Percentiles rank a stretch among this genome's conserved stretches.
phyloP scores from a whole-genome alignment of 1,284 basidiomycete species.

The Tilletia indica region DNA sequence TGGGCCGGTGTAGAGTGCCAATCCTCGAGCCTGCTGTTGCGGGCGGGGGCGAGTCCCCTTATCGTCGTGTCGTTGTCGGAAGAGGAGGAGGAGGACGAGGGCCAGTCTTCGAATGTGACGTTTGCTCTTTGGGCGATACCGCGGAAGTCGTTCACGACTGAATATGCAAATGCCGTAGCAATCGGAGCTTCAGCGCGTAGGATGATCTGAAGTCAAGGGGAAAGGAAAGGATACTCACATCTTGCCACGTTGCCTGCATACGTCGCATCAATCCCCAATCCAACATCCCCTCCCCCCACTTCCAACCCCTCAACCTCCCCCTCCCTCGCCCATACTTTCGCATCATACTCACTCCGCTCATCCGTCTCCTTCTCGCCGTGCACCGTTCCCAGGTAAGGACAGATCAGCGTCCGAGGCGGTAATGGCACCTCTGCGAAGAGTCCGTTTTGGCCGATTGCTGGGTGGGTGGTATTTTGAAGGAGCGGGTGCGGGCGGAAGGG shows the following conservation, averaged over 20 bases:
- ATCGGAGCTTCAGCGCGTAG: too few relatives aligned
- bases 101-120: slow-evolving; percentile 38
- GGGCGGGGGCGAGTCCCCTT: slow-evolving; percentile 55
- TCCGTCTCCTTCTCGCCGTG: slow-evolving; percentile 68
- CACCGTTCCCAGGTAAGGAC: slow-evolving; percentile 82
- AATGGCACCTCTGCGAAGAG: slow-evolving; percentile 76
- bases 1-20: slow-evolving; percentile 54
- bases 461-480: slow-evolving; percentile 61
- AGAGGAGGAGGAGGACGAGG: slow-evolving; percentile 60
- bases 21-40: slow-evolving; percentile 62
- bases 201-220: neutral
- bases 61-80: slow-evolving; percentile 66
- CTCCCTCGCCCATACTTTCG: slow-evolving; percentile 52
- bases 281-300: slow-evolving; percentile 54
- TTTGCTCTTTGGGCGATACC: slow-evolving; percentile 39
- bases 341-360: slow-evolving; percentile 74
- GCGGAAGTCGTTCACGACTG: slow-evolving; percentile 47
- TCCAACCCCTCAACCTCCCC: neutral
- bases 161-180: too few relatives aligned
- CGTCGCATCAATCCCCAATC: slow-evolving; percentile 68
- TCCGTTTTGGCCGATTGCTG: slow-evolving; percentile 77
- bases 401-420: slow-evolving; percentile 66
- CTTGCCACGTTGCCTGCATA: slow-evolving; percentile 72
- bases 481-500: slow-evolving; percentile 6
- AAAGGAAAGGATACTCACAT: slow-evolving; percentile 22